Evolutionary conservation across 495 filamentous ascomycete genomes (phyloP), one percentile per base, ranked within the genome.

Genomic region (Darksidea phi): DNA sequence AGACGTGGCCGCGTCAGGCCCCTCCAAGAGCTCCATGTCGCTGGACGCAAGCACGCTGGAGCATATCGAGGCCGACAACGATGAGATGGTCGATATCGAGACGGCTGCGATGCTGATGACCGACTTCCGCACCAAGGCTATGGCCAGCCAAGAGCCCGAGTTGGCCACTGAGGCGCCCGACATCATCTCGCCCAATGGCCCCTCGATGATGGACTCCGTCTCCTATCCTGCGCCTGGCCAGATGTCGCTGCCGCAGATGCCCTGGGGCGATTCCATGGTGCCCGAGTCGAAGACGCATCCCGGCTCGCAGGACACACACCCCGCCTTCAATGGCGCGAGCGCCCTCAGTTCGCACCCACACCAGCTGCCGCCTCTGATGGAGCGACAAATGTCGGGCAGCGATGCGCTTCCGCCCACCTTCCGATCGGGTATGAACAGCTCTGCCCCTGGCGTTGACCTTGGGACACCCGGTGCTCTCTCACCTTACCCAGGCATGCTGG

Each of bases 31-130:
- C 47, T 82, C 88, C 25, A 86, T 94, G 71, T 86, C 86, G 58
- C 83, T 96, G 71, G 94, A 97, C 69, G 84, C 91, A 23, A 86
- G 90, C 28, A 87, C 91, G 32, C 78, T 97, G 69, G 94, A 97
- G 77, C 92, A 97, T 74, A 90, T 96, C 61, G 92, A 96, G 76
- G 90, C 88, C 63, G 90, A 87, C 77, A 90, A 85, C 77, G 94
- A 98, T 74, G 91, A 89, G 74, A 89, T 94, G 82, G 89, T 95
- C 73, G 93, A 97, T 78, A 85, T 97, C 74, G 94, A 98, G 83
- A 93, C 91, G 71, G 94, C 94, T 70, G 94, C 95, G 65, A 96
- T 96, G 89, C 85, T 98, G 79, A 94, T 98, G 82, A 94, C 95
- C 72, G 90, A 97, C 77, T 88, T 97, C 74, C 95, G 95, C 79